Evolutionary conservation across 345 rosid species (phyloP).

Genomic region (Rhodamnia argentea): DNA sequence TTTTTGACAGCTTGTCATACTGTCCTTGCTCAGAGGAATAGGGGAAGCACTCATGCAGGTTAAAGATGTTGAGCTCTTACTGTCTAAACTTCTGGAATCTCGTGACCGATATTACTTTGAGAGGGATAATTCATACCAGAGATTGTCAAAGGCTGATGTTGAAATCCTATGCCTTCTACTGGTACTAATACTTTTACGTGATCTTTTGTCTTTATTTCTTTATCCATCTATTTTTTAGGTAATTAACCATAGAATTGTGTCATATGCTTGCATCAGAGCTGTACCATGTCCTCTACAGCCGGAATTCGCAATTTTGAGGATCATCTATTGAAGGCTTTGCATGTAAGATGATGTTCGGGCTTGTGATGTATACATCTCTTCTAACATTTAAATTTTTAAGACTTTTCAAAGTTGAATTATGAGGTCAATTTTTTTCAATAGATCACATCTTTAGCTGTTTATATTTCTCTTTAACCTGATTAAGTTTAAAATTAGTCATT

Average conservation of each 20-base stretch:
- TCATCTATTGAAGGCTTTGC: slow-evolving; percentile 44
- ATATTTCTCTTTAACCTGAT: neutral
- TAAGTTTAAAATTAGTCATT: neutral
- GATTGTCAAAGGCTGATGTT: slow-evolving; percentile 51
- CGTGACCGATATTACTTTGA: slow-evolving; percentile 34
- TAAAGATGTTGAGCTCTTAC: slow-evolving; percentile 43
- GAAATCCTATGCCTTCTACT: slow-evolving; percentile 67
- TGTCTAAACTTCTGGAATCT: slow-evolving; percentile 56
- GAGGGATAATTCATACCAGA: slow-evolving; percentile 26
- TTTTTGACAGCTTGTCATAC: slow-evolving; percentile 55
- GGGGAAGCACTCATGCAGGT: slow-evolving; percentile 42
- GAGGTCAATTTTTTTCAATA: neutral
- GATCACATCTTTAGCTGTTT: neutral
- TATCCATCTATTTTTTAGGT: neutral
- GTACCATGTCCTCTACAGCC: slow-evolving; percentile 25
- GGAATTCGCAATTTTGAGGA: slow-evolving; percentile 31
- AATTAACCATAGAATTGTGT: slow-evolving; percentile 7
- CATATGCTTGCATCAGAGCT: slow-evolving; percentile 40
- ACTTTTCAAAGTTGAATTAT: neutral
- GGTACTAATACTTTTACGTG: slow-evolving; percentile 44
- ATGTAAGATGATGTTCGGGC: slow-evolving; percentile 36
- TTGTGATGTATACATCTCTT: neutral
- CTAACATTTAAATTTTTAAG: neutral
- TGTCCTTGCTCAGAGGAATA: slow-evolving; percentile 67
- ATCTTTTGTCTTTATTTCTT: neutral